phyloP scores from a whole-genome alignment of 2,329 filamentous ascomycete genomes.

The Clarireedia sp. region DNA sequence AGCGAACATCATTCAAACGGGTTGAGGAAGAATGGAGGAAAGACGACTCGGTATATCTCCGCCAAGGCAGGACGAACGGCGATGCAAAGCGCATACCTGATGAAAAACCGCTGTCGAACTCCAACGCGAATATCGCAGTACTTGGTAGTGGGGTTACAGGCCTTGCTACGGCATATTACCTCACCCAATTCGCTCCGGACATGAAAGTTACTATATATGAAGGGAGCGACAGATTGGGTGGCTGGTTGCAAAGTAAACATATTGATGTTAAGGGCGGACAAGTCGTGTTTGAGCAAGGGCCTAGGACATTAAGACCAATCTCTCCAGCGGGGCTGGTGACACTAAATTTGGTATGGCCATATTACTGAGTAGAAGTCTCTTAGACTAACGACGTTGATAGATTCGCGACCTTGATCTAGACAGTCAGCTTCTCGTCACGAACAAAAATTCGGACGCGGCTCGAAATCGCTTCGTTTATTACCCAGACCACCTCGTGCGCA shows the following conservation, averaged over 20 bases:
- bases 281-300: conserved; percentile 76
- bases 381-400: conserved; percentile 31
- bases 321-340: conserved; percentile 20
- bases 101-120: background rate
- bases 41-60: no score
- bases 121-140: conserved; percentile 45
- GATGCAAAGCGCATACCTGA: background rate
- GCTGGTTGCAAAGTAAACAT: conserved; percentile 69
- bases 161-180: conserved; percentile 68
- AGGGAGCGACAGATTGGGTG: conserved; percentile 59
- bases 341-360: conserved; percentile 16
- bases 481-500: conserved; percentile 66
- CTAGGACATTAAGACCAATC: conserved; percentile 42
- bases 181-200: conserved; percentile 59
- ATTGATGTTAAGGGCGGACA: conserved; percentile 51
- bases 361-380: background rate
- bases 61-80: no score
- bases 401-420: conserved; percentile 48
- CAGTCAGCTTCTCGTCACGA: conserved; percentile 47
- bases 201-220: conserved; percentile 79
- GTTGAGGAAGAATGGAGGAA: background rate
- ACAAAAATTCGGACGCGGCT: conserved; percentile 42
- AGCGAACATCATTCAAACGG: background rate
- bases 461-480: conserved; percentile 78
- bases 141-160: conserved; percentile 80